Base-by-base conservation (phyloP, 345 rosid genomes). In the Acer saccharum region DNA sequence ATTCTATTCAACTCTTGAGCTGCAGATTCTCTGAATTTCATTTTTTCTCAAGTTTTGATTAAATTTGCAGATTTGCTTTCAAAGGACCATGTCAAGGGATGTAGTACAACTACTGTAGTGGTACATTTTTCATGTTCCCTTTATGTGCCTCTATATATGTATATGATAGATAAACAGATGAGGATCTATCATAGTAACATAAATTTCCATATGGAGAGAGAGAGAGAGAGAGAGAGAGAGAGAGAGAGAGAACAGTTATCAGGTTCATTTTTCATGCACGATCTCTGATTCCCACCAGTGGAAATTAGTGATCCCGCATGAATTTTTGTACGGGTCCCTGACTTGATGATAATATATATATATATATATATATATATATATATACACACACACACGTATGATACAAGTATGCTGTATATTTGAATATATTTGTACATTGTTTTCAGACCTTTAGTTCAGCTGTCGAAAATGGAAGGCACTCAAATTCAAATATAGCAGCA, bases 11-110 rank as follows among this genome's bases (percentile, higher is more conserved):
- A 52, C 0, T 58, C 25, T 58, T 18, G 8, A 58, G 63, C 2
- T 60, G 12, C 64, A 60, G 9, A 10, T 60, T 60, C 13, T n/a
- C 64, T 60, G 27, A 18, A 6, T 43, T 43, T 43, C 10, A 66
- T 4, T 10, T 23, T 17, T 8, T n/a, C 13, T 58, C 39, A n/a
- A n/a, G 10, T 32, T 32, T 57, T 18, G 2, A 18, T 35, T 14
- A 41, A 73, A 35, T 3, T 54, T 67, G 74, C 71, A 68, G 79
- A 55, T 39, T 68, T 76, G 74, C 73, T 76, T 32, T 44, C 41
- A 17, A 60, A 76, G 11, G 79, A 67, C 44, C 66, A 65, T 63
- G 11, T 23, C 63, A 18, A 75, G 70, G 78, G 66, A n/a, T 21
- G 48, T 25, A 43, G 10, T n/a, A 67, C 57, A 3, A 35, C 8